These are phyloP conservation scores for Penicillium sp. DNA, from an alignment of 2,329 filamentous ascomycete species.

Conservation along the genomic window DNA sequence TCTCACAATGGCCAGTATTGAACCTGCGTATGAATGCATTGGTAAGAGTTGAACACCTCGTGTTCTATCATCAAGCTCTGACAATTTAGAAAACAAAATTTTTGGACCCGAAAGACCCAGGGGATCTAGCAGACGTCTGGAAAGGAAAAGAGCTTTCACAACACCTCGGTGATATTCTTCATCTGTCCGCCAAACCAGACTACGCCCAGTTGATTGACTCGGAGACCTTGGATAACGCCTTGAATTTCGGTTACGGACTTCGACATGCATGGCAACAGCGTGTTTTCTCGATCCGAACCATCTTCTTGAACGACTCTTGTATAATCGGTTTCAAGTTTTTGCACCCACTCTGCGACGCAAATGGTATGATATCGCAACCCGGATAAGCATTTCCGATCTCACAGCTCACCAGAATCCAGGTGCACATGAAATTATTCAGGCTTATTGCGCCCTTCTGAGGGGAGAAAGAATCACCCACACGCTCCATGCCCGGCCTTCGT, in stretches of 20 bases:
- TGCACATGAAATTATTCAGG: slow-evolving; percentile 5
- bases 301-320: slow-evolving; percentile 7
- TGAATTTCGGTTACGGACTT: slow-evolving; percentile 3
- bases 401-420: background rate
- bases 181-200: background rate
- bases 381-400: background rate
- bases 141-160: background rate
- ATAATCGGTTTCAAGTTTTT: slow-evolving; percentile 11
- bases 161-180: slow-evolving; percentile 3
- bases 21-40: slow-evolving; percentile 7
- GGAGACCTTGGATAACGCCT: background rate
- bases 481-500: background rate
- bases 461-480: slow-evolving; percentile 3
- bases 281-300: slow-evolving; percentile 6
- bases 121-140: slow-evolving; percentile 7
- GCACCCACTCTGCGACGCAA: slow-evolving; percentile 9
- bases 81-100: slow-evolving; percentile 8
- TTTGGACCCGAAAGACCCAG: slow-evolving; percentile 2
- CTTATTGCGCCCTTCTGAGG: slow-evolving; percentile 2
- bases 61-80: background rate
- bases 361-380: background rate
- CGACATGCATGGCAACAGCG: slow-evolving; percentile 5
- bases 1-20: slow-evolving; percentile 9
- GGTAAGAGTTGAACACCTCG: background rate
- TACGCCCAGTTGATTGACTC: slow-evolving; percentile 3